phyloP scores from a whole-genome alignment of 1,284 basidiomycete genomes.

The Termitomyces sp. region DNA sequence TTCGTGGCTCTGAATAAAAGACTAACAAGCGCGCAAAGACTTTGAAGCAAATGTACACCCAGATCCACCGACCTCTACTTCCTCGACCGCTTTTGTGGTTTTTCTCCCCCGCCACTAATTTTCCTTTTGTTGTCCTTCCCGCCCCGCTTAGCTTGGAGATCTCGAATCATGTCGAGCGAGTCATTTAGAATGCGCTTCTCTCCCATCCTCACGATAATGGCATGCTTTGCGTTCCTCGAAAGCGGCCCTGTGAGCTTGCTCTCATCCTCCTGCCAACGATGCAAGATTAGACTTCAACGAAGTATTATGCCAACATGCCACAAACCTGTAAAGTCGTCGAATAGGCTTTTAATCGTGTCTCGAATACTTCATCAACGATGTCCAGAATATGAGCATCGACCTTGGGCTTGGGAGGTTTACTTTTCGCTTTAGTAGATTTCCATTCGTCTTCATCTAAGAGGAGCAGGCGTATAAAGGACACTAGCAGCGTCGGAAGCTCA shows the following conservation, averaged over 20 bases:
- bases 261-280: conserved; percentile 39
- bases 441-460: conserved; percentile 59
- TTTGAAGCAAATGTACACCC: neutral
- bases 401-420: conserved; percentile 76
- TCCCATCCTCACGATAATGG: conserved; percentile 72
- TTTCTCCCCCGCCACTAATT: conserved; percentile 13
- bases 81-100: conserved; percentile 23
- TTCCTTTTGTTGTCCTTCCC: conserved; percentile 16
- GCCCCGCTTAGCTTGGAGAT: conserved; percentile 11
- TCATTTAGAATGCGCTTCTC: conserved; percentile 70
- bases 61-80: neutral
- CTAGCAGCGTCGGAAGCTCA: conserved; percentile 57
- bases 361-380: conserved; percentile 46
- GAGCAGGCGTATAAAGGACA: conserved; percentile 73
- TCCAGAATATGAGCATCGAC: conserved; percentile 46
- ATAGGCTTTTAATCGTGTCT: conserved; percentile 51
- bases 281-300: conserved; percentile 16
- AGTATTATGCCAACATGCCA: conserved; percentile 4
- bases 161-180: conserved; percentile 27
- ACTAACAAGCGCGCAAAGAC: neutral
- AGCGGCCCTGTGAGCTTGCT: conserved; percentile 39
- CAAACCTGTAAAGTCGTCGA: conserved; percentile 52
- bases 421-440: conserved; percentile 58
- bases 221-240: conserved; percentile 50
- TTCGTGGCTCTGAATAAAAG: neutral